Evolutionary conservation across 768 basidiomycete genomes (phyloP).

Genomic region (Hypholoma fasciculare): DNA sequence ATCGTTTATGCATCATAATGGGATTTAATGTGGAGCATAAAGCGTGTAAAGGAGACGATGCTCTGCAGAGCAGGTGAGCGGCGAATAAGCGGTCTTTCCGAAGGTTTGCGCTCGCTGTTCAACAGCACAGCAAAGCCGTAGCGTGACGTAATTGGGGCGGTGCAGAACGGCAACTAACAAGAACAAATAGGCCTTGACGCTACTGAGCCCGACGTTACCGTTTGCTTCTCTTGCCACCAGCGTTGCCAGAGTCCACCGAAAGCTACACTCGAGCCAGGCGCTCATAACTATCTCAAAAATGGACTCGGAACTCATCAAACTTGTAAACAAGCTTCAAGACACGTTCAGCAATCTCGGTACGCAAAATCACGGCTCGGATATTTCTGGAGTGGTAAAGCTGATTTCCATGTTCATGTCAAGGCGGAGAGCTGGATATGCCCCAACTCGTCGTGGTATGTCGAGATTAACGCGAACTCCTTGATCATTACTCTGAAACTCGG

Average conservation of each 20-base stretch:
- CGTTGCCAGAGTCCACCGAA: neutral
- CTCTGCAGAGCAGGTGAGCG: no score
- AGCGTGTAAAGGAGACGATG: no score
- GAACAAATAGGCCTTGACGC: neutral
- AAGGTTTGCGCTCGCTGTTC: no score
- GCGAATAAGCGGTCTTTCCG: no score
- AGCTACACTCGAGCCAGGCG: conserved; percentile 3
- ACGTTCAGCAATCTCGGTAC: conserved; percentile 86
- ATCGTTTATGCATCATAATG: no score
- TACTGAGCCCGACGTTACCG: neutral
- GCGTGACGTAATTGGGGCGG: neutral
- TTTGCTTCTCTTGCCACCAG: neutral
- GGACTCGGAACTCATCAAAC: conserved; percentile 93
- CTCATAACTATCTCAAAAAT: conserved; percentile 39
- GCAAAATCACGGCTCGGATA: conserved; percentile 27
- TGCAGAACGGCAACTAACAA: neutral
- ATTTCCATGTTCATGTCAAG: conserved; percentile 35
- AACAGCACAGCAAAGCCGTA: neutral
- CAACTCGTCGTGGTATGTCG: conserved; percentile 82
- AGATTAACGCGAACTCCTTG: neutral
- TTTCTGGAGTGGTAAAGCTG: conserved; percentile 5
- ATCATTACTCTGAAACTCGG: conserved; percentile 10
- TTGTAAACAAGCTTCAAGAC: conserved; percentile 95
- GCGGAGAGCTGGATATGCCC: conserved; percentile 91
- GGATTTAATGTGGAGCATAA: no score